These are phyloP conservation scores for Galeopsis tetrahit DNA, from an alignment of 257 asterid species.

Conservation along the genomic window DNA sequence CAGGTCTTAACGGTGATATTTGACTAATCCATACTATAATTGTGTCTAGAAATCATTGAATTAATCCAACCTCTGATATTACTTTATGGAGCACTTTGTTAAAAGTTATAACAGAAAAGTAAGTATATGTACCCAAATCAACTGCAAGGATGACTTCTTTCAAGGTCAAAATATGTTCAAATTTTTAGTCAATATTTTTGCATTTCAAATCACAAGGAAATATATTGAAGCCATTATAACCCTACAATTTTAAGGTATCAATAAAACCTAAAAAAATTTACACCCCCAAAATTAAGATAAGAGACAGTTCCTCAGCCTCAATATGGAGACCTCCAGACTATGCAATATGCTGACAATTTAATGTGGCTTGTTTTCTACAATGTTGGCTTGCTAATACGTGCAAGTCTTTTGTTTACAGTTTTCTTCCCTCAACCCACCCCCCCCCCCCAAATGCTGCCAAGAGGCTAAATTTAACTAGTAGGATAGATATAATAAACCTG, in stretches of 20 bases:
- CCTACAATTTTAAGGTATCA: not conserved
- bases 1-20: too few species aligned
- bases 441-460: conserved; percentile 13
- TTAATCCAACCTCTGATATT: too few species aligned
- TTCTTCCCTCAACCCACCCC: not conserved
- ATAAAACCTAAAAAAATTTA: not conserved
- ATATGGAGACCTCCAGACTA: not conserved
- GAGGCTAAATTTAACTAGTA: conserved; percentile 14
- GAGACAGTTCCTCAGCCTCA: not conserved
- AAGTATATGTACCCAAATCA: not conserved
- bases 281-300: not conserved
- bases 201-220: not conserved
- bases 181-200: not conserved
- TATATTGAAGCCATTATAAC: not conserved
- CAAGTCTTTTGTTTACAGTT: not conserved
- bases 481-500: conserved; percentile 59
- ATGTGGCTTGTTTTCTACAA: not conserved
- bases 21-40: too few species aligned
- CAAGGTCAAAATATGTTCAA: not conserved
- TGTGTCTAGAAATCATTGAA: too few species aligned
- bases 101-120: not conserved
- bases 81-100: not conserved
- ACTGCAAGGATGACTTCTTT: not conserved
- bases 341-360: conserved; percentile 1
- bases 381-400: not conserved